Evolutionary conservation across 805 yeast genomes (phyloP).

Genomic region (Peterozyma toletana): DNA sequence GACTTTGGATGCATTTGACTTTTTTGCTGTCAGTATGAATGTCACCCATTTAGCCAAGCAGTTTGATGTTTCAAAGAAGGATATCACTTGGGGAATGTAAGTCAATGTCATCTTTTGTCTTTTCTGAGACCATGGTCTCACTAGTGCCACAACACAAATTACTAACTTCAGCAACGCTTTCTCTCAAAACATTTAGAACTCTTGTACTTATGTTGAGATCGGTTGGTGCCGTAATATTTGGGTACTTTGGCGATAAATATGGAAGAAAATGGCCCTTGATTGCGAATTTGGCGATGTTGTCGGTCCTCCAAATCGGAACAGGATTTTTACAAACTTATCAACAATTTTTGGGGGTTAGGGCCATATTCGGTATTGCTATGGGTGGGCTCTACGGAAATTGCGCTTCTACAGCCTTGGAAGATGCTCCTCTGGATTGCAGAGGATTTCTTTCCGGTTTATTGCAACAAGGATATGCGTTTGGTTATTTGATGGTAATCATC

Average conservation of each 20-base stretch:
- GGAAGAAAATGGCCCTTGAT: conserved; percentile 57
- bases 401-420: conserved; percentile 46
- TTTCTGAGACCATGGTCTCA: no score
- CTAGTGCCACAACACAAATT: no score
- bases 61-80: conserved; percentile 37
- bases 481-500: conserved; percentile 56
- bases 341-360: conserved; percentile 56
- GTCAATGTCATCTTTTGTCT: no score
- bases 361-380: conserved; percentile 53
- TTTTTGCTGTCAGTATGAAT: conserved; percentile 48
- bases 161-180: no score
- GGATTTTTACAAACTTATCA: conserved; percentile 50
- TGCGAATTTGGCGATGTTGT: conserved; percentile 35
- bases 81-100: conserved; percentile 52
- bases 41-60: conserved; percentile 38
- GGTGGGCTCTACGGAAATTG: conserved; percentile 52
- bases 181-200: conserved; percentile 20
- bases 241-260: conserved; percentile 48
- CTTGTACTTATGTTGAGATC: conserved; percentile 62
- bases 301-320: conserved; percentile 51
- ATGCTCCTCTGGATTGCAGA: conserved; percentile 43
- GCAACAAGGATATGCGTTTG: conserved; percentile 76
- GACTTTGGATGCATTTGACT: conserved; percentile 64
- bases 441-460: conserved; percentile 61
- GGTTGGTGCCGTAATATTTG: conserved; percentile 56